phyloP scores from a whole-genome alignment of 2,329 filamentous ascomycete species.

The Paracorniculantispora psalliotae region DNA sequence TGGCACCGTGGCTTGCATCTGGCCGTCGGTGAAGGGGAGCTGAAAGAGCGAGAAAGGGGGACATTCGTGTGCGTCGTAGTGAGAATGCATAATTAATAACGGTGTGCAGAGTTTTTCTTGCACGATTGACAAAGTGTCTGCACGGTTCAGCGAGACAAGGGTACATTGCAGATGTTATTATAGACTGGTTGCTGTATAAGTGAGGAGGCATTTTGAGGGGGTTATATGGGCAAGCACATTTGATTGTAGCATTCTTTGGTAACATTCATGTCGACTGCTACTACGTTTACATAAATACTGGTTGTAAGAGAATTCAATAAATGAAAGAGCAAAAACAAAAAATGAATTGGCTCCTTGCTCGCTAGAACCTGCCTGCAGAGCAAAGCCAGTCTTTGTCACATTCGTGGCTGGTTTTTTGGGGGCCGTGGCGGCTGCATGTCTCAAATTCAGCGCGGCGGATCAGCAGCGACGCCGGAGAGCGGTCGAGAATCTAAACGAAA shows the following conservation, averaged over 20 bases:
- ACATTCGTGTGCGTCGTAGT: background rate
- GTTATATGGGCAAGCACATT: no score
- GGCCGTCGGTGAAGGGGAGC: background rate
- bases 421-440: constrained; percentile 4
- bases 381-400: background rate
- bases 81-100: background rate
- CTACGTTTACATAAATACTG: no score
- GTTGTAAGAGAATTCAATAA: no score
- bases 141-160: background rate
- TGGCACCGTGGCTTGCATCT: background rate
- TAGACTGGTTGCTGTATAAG: background rate
- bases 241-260: no score
- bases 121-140: background rate
- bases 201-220: background rate
- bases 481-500: no score
- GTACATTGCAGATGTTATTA: background rate
- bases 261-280: no score
- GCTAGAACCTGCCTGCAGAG: no score
- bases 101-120: background rate
- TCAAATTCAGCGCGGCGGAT: constrained; percentile 1
- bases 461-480: background rate
- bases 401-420: background rate
- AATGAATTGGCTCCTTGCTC: no score
- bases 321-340: no score
- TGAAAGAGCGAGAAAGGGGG: background rate